Evolutionary conservation across 2,329 filamentous ascomycete species (phyloP).

Genomic region (Alternaria novae-zelandiae): DNA sequence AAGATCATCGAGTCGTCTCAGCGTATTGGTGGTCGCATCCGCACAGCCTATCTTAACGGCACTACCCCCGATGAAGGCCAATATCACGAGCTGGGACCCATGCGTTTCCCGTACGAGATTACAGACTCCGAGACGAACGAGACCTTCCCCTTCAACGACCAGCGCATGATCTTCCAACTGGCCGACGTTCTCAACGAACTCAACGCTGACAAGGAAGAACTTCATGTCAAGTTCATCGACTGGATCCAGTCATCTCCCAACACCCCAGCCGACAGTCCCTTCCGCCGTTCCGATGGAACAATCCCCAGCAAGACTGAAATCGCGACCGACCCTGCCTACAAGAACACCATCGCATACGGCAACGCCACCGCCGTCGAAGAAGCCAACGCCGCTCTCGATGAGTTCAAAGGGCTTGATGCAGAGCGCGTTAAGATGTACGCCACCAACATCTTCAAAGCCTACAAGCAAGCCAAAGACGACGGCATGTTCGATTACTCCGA

Average conservation of each 20-base stretch:
- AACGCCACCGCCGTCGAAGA: constrained; percentile 18
- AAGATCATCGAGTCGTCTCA: constrained; percentile 66
- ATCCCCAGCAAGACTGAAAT: constrained; percentile 17
- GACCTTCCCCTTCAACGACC: constrained; percentile 63
- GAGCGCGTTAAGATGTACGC: constrained; percentile 44
- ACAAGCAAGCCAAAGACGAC: constrained; percentile 57
- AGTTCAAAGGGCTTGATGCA: constrained; percentile 17
- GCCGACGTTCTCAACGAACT: constrained; percentile 64
- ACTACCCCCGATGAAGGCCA: constrained; percentile 64
- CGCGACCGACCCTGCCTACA: constrained; percentile 10
- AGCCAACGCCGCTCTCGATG: constrained; percentile 17
- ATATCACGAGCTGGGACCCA: constrained; percentile 69
- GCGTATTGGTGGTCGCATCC: constrained; percentile 67
- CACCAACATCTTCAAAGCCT: constrained; percentile 55
- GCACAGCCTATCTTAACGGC: constrained; percentile 65
- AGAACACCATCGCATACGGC: constrained; percentile 12
- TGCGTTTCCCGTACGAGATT: constrained; percentile 63
- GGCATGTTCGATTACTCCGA: constrained; percentile 68
- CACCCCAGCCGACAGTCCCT: constrained; percentile 47
- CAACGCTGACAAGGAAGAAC: constrained; percentile 55
- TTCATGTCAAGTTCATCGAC: constrained; percentile 63
- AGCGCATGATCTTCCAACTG: constrained; percentile 67
- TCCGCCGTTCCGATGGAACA: constrained; percentile 17
- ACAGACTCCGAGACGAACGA: constrained; percentile 56
- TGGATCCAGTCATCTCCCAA: constrained; percentile 65